phyloP scores from a whole-genome alignment of 2,329 filamentous ascomycete genomes.

The Penicillium sp. region DNA sequence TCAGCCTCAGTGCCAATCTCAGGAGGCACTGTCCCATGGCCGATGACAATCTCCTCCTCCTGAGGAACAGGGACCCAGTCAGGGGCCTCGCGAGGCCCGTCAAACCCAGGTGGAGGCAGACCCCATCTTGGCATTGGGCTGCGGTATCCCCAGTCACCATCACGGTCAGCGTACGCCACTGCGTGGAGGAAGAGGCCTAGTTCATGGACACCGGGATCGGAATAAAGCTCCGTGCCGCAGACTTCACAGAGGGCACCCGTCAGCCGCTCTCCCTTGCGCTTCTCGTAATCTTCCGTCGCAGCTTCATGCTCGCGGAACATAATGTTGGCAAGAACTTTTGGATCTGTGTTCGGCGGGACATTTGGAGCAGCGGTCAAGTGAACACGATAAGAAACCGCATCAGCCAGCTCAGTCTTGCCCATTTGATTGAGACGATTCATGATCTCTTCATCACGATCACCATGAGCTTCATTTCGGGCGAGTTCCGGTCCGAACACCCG shows the following conservation, averaged over 20 bases:
- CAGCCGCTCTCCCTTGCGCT: conserved; percentile 88
- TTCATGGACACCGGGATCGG: conserved; percentile 85
- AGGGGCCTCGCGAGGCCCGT: conserved; percentile 67
- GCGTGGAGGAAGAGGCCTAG: conserved; percentile 92
- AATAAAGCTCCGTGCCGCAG: conserved; percentile 86
- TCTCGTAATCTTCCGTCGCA: conserved; percentile 86
- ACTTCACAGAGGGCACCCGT: conserved; percentile 77
- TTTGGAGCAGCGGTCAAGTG: conserved; percentile 41
- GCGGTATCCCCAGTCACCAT: conserved; percentile 81
- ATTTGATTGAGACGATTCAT: conserved; percentile 80
- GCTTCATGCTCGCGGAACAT: conserved; percentile 61
- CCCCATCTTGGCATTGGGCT: conserved; percentile 86
- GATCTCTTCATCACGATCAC: conserved; percentile 81
- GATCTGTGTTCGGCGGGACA: conserved; percentile 38
- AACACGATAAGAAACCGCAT: conserved; percentile 81
- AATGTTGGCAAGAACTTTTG: conserved; percentile 39
- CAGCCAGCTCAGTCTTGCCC: conserved; percentile 90
- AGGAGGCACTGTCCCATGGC: conserved; percentile 33
- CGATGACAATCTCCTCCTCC: conserved; percentile 41
- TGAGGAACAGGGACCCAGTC: conserved; percentile 41
- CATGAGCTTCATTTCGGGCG: conserved; percentile 64
- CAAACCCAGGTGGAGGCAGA: conserved; percentile 68
- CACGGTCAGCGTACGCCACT: conserved; percentile 78
- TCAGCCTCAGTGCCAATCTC: conserved; percentile 26
- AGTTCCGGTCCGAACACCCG: conserved; percentile 83